Evolutionary conservation across 805 yeast species (phyloP), one percentile per base, ranked within the genome.

Genomic region (Kodamaea jinghongensis): DNA sequence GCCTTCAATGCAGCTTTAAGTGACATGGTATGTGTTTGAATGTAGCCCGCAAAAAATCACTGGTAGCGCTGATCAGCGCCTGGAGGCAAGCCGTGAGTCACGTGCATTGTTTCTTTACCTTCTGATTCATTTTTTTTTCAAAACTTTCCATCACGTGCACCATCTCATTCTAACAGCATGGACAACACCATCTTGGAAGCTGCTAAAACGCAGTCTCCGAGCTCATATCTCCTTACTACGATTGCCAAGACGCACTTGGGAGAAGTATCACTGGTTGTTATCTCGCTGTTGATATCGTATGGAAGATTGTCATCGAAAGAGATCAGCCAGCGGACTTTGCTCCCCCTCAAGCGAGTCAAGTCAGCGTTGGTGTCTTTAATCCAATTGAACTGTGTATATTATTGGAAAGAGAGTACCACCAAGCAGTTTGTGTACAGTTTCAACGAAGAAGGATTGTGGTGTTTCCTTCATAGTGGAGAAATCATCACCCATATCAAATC

Each of bases 381-480:
- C 29, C 96, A 91, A 60, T 67, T 87, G 46, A 78, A 85, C 43
- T 84, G 95, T 58, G 80, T 86, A 7, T 73, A 73, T 16, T 79
- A 79, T 52, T 81, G 89, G 79, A 63, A 63, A 12, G 84, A 79
- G 20, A 46, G 41, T 2, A 54, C 48, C 34, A 46, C 57, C 11
- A 54, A 53, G 0, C 41, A 46, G 13, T 67, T 75, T 1, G 74
- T 64, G 51, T 88, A 89, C 58, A 67, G 67, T 22, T 75, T 79
- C 44, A 75, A 81, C 52, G 83, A 82, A 45, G 71, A 70, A 26
- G 95, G 95, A 4, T 61, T 81, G 13, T 69, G 79, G 46, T 60
- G 75, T 40, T 65, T 88, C 38, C 59, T 89, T 12, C 86, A 89
- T 60, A 70, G 89, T 6, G 97, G 96, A 31, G 86, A 84, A 39